Percentiles rank a stretch among this genome's conserved stretches.
phyloP scores from a whole-genome alignment of 2,329 filamentous ascomycete species.

The Leptographium radiaticola region DNA sequence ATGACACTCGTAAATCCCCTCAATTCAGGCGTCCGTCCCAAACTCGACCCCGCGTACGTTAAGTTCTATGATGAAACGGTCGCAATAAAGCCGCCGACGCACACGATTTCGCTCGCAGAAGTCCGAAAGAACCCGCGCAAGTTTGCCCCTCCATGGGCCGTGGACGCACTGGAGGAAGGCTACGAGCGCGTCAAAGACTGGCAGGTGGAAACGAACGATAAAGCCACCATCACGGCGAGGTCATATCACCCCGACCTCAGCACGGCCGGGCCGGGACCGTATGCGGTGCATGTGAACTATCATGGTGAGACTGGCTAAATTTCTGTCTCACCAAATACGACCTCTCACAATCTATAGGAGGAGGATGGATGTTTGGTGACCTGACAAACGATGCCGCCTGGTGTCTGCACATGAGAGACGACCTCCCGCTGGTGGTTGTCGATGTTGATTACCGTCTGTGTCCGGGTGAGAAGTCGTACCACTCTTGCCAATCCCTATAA shows the following conservation, averaged over 20 bases:
- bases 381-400: constrained; percentile 19
- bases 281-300: constrained; percentile 10
- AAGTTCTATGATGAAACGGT: not conserved
- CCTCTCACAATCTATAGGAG: constrained; percentile 4
- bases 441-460: constrained; percentile 28
- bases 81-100: not conserved
- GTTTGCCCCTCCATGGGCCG: not conserved
- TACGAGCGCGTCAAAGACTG: not conserved
- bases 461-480: constrained; percentile 16
- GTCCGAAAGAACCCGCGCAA: not conserved
- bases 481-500: not conserved
- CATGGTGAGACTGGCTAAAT: constrained; percentile 9
- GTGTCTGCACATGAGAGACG: constrained; percentile 21
- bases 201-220: not conserved
- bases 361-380: constrained; percentile 24
- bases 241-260: constrained; percentile 2
- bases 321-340: not conserved
- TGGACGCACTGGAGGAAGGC: not conserved
- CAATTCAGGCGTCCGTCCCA: not conserved
- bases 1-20: constrained; percentile 11
- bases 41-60: not conserved
- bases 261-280: constrained; percentile 5
- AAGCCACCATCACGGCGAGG: not conserved
- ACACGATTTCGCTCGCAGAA: not conserved
- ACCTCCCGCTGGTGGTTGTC: constrained; percentile 23